Evolutionary conservation across 1,284 basidiomycete genomes (phyloP).

Genomic region (Marasmius sp.): DNA sequence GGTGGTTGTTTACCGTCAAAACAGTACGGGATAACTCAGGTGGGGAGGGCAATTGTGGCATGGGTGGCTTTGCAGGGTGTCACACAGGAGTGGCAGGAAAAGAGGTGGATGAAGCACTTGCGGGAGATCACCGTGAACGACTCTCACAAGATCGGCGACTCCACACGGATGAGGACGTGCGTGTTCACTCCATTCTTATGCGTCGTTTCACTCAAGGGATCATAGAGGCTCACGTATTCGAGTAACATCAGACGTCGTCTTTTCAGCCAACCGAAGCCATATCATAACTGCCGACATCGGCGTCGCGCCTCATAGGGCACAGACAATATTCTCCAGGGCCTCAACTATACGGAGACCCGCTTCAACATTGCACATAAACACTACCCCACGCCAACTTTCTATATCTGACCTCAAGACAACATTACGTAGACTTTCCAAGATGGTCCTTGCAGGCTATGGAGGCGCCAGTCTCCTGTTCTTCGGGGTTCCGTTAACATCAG

Average conservation of each 20-base stretch:
- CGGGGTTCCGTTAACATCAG: slow-evolving; percentile 49
- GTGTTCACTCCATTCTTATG: background rate
- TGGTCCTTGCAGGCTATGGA: slow-evolving; percentile 78
- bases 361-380: background rate
- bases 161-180: slow-evolving; percentile 31
- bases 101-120: slow-evolving; percentile 61
- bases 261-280: slow-evolving; percentile 62
- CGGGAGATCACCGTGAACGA: slow-evolving; percentile 65
- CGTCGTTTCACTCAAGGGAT: background rate
- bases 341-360: slow-evolving; percentile 16
- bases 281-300: slow-evolving; percentile 74
- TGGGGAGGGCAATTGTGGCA: slow-evolving; percentile 67
- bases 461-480: slow-evolving; percentile 79
- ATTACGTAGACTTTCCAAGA: slow-evolving; percentile 71
- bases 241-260: slow-evolving; percentile 67
- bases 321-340: slow-evolving; percentile 23
- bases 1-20: slow-evolving; percentile 57
- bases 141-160: slow-evolving; percentile 29
- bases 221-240: slow-evolving; percentile 53
- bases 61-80: slow-evolving; percentile 79
- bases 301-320: slow-evolving; percentile 39
- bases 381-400: slow-evolving; percentile 32
- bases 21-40: slow-evolving; percentile 60
- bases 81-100: slow-evolving; percentile 76
- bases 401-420: slow-evolving; percentile 62